phyloP scores from a whole-genome alignment of 768 basidiomycete species.

The Suillus brevipes region DNA sequence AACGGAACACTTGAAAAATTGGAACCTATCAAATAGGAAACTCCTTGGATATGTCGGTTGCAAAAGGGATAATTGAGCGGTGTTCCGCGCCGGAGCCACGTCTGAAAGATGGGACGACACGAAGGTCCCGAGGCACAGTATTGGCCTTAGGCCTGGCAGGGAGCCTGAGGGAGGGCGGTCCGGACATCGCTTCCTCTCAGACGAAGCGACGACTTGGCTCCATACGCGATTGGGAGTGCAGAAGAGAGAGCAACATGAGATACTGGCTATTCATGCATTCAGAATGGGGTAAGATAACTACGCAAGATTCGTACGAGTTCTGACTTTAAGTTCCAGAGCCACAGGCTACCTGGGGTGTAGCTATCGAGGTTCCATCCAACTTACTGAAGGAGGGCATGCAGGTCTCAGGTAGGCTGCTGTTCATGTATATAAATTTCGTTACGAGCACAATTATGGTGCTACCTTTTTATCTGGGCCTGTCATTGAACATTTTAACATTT shows the following conservation, averaged over 20 bases:
- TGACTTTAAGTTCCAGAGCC: slow-evolving; percentile 24
- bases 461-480: not conserved
- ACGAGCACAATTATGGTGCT: not conserved
- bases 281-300: slow-evolving; percentile 49
- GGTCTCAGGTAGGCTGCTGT: not conserved
- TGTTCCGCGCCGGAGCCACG: slow-evolving; percentile 41
- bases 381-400: slow-evolving; percentile 20
- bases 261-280: slow-evolving; percentile 58
- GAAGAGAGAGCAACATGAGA: slow-evolving; percentile 22
- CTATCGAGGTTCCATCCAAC: slow-evolving; percentile 33
- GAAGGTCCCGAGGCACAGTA: slow-evolving; percentile 52
- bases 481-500: not conserved
- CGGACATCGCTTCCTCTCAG: slow-evolving; percentile 38
- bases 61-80: slow-evolving; percentile 47
- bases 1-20: slow-evolving; percentile 53
- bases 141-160: slow-evolving; percentile 57
- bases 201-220: slow-evolving; percentile 9
- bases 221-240: slow-evolving; percentile 10
- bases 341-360: slow-evolving; percentile 45
- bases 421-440: not conserved
- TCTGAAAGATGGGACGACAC: slow-evolving; percentile 31
- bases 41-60: slow-evolving; percentile 42
- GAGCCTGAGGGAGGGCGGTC: slow-evolving; percentile 56
- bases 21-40: slow-evolving; percentile 53
- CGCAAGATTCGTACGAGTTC: slow-evolving; percentile 10